Evolutionary conservation across 1,139 yeast genomes (phyloP), one percentile per base, ranked within the genome.

Genomic region (Debaryomyces robertsiae): DNA sequence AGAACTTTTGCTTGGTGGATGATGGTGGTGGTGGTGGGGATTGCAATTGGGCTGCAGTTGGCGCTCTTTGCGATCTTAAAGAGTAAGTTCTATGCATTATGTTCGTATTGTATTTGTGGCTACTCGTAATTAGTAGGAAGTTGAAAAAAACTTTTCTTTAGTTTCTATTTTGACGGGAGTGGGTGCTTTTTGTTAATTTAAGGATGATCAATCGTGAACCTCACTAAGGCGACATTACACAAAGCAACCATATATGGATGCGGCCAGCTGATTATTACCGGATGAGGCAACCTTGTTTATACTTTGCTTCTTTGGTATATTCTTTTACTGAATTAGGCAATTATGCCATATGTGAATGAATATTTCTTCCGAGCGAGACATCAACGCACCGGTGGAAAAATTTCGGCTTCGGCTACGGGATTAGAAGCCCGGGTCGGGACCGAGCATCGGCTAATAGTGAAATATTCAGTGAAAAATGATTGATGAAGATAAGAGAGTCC

Each of bases 41-140:
- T 60, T 82, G 88, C 60, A 85, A 69, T 65, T 85, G 90, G 46
- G 90, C 77, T 50, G 91, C 91, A 36, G 91, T 84, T 53, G 91
- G 91, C 38, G 90, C 89, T 69, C 89, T 82, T 49, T 76, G 68
- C 49, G 83, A 78, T 79, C 93, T 83, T 64, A 84, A 73, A 27
- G 93, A 84, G 65, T 84, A 84, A 19, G 94, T 84, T 81, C 89
- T 82, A 73, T 84, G 90, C 91, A 84, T 83, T 36, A 24, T 46
- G 31, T 27, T 33, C 16, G 24, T n/a, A 13, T 13, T 25, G 28
- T 25, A n/a, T 25, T 25, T 25, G 28, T 25, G 10, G 22, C 27
- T 35, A 25, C 17, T 35, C 16, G 17, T 9, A 28, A 28, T 15
- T 34, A 34, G 30, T 27, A 27, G 15, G 37, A 33, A 33, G 27